These are phyloP conservation scores for Cryoendolithus antarcticus DNA, from an alignment of 2,329 filamentous ascomycete genomes.

Conservation along the genomic window DNA sequence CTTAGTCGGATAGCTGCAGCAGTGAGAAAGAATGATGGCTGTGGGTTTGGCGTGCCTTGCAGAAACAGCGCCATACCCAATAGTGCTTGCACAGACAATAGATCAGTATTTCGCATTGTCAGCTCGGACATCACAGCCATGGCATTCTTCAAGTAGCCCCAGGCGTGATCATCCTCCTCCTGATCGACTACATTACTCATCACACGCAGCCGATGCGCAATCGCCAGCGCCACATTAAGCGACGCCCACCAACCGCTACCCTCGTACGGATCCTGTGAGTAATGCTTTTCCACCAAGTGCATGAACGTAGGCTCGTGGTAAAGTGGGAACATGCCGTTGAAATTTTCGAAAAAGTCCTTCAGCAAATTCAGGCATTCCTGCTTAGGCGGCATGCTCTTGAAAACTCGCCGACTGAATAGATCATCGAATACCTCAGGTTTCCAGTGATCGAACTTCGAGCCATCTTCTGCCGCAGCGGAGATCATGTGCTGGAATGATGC, in stretches of 20 bases:
- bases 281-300: slow-evolving; percentile 90
- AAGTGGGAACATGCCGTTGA: slow-evolving; percentile 96
- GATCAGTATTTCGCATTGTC: slow-evolving; percentile 89
- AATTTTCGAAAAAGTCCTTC: slow-evolving; percentile 93
- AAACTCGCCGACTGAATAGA: slow-evolving; percentile 74
- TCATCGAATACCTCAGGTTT: slow-evolving; percentile 95
- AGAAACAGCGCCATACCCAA: slow-evolving; percentile 89
- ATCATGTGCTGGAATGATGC: slow-evolving; percentile 92
- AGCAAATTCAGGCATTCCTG: slow-evolving; percentile 78
- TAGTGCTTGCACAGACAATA: slow-evolving; percentile 86
- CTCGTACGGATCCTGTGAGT: slow-evolving; percentile 82
- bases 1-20: slow-evolving; percentile 81
- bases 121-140: slow-evolving; percentile 87
- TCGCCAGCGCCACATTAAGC: slow-evolving; percentile 82
- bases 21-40: slow-evolving; percentile 83
- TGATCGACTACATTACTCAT: slow-evolving; percentile 89
- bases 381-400: slow-evolving; percentile 71
- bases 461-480: slow-evolving; percentile 69
- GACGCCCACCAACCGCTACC: slow-evolving; percentile 98
- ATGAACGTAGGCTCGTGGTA: slow-evolving; percentile 98
- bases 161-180: slow-evolving; percentile 88
- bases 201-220: slow-evolving; percentile 79
- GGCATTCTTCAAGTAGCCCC: slow-evolving; percentile 93
- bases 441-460: slow-evolving; percentile 95
- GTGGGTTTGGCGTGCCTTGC: slow-evolving; percentile 91